Base-by-base conservation (phyloP, 2,329 filamentous ascomycete genomes). In the Arthrobotrys conoides region DNA sequence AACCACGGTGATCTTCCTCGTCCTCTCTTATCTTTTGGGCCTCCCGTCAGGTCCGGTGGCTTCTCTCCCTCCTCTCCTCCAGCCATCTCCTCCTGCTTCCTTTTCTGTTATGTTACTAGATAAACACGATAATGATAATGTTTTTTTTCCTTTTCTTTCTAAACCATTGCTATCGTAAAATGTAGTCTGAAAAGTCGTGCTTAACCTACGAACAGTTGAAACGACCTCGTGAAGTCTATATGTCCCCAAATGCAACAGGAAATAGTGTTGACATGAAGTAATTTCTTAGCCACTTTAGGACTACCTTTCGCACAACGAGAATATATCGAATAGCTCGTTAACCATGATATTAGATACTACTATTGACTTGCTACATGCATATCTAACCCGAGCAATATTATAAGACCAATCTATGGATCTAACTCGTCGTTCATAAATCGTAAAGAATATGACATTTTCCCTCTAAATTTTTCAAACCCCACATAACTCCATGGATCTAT, bases 291-390 rank as follows among this genome's bases (percentile, higher is more conserved):
- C 6, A 6, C n/a, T 20, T n/a, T 46, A 20, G 5, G 44, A 46
- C 27, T 46, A 46, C 16, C 5, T 36, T 12, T 4, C n/a, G 44
- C n/a, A 4, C 4, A 12, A 5, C 10, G 5, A 59, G 30, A 38
- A 59, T 38, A 59, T 30, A 59, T 14, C 30, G n/a, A n/a, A 14
- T 38, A n/a, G n/a, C n/a, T n/a, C n/a, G n/a, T n/a, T n/a, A 59
- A 22, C 38, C 53, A 59, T 59, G 5, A 59, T 59, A 59, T 59
- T 59, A 59, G 12, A n/a, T 22, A 55, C 27, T 33, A 30, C 14
- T 22, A 12, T 22, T 59, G 16, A n/a, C 16, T 38, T 59, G 10
- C 9, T 27, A 6, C 36, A n/a, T 59, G 16, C 36, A n/a, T 59
- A 59, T 20, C 44, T 46, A 46, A 18, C 18, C 44, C 44, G 18